Evolutionary conservation across 73 alveolate genomes (phyloP).

Genomic region (Tetrahymena thermophila): DNA sequence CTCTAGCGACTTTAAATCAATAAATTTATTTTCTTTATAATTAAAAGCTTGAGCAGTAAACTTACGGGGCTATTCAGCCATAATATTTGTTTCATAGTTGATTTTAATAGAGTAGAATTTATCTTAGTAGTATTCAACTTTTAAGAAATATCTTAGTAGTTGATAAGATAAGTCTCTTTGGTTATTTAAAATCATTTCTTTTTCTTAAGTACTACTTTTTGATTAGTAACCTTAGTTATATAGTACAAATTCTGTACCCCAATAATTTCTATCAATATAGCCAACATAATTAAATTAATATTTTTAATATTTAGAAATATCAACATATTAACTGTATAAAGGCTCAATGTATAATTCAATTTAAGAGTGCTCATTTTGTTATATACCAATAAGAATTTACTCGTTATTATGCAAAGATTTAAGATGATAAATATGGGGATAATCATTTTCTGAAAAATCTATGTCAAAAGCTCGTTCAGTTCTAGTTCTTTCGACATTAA

Average conservation of each 20-base stretch:
- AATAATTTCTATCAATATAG: conserved; percentile 26
- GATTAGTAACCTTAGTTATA: conserved; percentile 28
- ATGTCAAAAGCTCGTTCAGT: not conserved
- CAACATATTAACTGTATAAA: not conserved
- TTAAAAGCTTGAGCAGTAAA: conserved; percentile 10
- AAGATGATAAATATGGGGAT: not conserved
- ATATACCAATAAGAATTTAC: not conserved
- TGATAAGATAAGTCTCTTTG: conserved; percentile 21
- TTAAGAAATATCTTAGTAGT: not conserved
- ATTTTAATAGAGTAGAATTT: not conserved
- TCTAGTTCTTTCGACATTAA: not conserved
- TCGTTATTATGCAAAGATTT: not conserved
- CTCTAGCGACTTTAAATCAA: not conserved
- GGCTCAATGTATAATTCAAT: not conserved
- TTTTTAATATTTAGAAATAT: conserved; percentile 3
- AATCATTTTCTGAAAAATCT: not conserved
- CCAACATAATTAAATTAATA: conserved; percentile 26
- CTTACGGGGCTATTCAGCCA: conserved; percentile 39
- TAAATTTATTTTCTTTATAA: not conserved
- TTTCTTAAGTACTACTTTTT: not conserved
- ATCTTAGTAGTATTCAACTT: not conserved
- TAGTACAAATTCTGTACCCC: conserved; percentile 35
- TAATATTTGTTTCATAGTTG: conserved; percentile 30
- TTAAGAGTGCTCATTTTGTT: not conserved
- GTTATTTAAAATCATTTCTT: not conserved